Evolutionary conservation across 768 basidiomycete species (phyloP), one percentile per base, ranked within the genome.

Genomic region (Amanita pseudoporphyria): DNA sequence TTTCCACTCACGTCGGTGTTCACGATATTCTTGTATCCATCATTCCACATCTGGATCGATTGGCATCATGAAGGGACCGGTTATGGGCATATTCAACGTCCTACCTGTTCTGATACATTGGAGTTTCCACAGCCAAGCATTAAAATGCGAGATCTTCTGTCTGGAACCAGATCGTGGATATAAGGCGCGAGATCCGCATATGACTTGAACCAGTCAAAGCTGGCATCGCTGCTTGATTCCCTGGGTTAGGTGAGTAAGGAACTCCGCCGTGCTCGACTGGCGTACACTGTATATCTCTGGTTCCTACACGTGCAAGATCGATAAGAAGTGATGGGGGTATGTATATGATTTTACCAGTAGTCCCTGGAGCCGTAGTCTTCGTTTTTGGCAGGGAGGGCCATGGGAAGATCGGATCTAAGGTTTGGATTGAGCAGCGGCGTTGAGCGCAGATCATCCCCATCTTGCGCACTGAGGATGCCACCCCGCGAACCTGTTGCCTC

Each of bases 101-200:
- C 18, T 54, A 87, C 87, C 52, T 89, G 81, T 65, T 88, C 81
- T 9, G 87, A 87, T 35, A 91, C 66, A 49, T 66, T 85, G 3
- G 88, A 87, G 63, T 90, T 91, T 9, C 89, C 88, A 59, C 88
- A 91, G 47, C 86, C 87, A 14, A 92, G 78, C 74, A 92, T 84
- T 39, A 91, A 63, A 54, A 91, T 84, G 21, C 72, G 69, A 1
- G 79, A 72, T 3, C 60, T 58, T 61, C 74, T 83, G 53, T 77
- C 65, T 0, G 85, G 86, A 18, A 92, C 73, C 28, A 84, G 66
- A 30, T 74, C 74, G 35, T 72, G 72, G 16, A 92, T 62, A 16
- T 82, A 63, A 42, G 73, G 63, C 6, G 81, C 73, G n/a, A 92
- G 68, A 50, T 92, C 87, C 2, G 64, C 62, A 57, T 90, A 92